Evolutionary conservation across 2,329 filamentous ascomycete genomes (phyloP), one percentile per base, ranked within the genome.

Genomic region (Aspergillus fumigatus): DNA sequence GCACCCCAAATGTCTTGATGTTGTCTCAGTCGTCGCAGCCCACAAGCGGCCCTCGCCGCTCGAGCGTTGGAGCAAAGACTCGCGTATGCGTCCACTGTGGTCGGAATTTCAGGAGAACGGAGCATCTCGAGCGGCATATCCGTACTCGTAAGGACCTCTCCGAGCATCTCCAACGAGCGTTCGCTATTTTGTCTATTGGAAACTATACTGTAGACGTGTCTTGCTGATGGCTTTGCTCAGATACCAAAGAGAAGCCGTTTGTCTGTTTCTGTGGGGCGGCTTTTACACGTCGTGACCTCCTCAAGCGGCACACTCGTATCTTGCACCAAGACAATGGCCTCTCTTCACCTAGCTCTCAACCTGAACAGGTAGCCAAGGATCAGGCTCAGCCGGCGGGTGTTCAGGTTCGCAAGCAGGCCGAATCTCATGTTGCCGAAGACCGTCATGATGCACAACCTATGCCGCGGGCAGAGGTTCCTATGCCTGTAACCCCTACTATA

Each of bases 161-260:
- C 25, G 5, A 17, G 41, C 19, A 25, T 47, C 43, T 14, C 21
- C 9, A 26, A 25, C 8, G 14, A 25, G 43, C 43, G 5, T 25
- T 21, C 41, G n/a, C 26, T 48, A 7, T 47, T 17, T 21, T 32
- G 19, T 43, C 21, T 52, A 27, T 14, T 17, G 38, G 32, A 17
- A 50, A 49, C 27, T 10, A 23, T 32, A 23, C 49, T 3, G 9
- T 35, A 19, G 27, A 17, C 25, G 21, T 38, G 21, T n/a, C 25
- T 53, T 21, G 19, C 59, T 67, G 52, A 64, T 51, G 51, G 23
- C 45, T 47, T 29, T 52, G 40, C 23, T 25, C 54, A 72, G 70
- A 72, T 56, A 72, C 70, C 25, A 72, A 72, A 50, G 70, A 72
- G 57, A 72, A 72, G 51, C 70, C 70, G 19, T 72, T 71, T 53